These are phyloP conservation scores for Camelina sativa DNA, from an alignment of 345 rosid species.

Conservation along the genomic window DNA sequence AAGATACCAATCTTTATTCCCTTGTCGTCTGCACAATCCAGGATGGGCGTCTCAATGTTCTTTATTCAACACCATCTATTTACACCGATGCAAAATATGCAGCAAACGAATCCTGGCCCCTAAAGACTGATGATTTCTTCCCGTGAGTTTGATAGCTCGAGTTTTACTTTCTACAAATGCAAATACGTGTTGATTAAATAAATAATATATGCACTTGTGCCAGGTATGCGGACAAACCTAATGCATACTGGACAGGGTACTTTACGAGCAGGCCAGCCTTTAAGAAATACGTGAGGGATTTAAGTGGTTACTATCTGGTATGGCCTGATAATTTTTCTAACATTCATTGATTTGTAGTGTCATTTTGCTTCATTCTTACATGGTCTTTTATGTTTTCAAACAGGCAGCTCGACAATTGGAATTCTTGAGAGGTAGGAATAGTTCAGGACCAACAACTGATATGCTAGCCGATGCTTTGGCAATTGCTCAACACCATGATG, in stretches of 20 bases:
- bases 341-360: constrained; percentile 8
- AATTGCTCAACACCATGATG: constrained; percentile 98
- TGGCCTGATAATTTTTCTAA: constrained; percentile 21
- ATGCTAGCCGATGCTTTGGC: constrained; percentile 83
- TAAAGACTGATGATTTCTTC: constrained; percentile 88
- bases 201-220: constrained; percentile 23
- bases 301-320: constrained; percentile 89
- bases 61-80: constrained; percentile 88
- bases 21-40: constrained; percentile 42
- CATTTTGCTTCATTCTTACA: constrained; percentile 25
- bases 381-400: constrained; percentile 34
- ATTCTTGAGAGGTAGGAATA: constrained; percentile 69
- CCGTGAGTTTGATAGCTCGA: constrained; percentile 64
- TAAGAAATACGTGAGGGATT: constrained; percentile 76
- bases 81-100: constrained; percentile 87
- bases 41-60: constrained; percentile 96
- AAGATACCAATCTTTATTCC: constrained; percentile 13
- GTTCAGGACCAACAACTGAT: constrained; percentile 68
- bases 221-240: constrained; percentile 92
- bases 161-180: constrained; percentile 8
- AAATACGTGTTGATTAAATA: neutral
- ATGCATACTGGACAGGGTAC: constrained; percentile 98
- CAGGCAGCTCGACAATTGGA: constrained; percentile 92
- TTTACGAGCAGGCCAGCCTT: constrained; percentile 91
- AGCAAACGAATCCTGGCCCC: constrained; percentile 80